Percentiles rank a stretch among this genome's conserved stretches.
Conservation (phyloP, 2,329 filamentous ascomycete genomes). For the Dendryphion nanum region DNA sequence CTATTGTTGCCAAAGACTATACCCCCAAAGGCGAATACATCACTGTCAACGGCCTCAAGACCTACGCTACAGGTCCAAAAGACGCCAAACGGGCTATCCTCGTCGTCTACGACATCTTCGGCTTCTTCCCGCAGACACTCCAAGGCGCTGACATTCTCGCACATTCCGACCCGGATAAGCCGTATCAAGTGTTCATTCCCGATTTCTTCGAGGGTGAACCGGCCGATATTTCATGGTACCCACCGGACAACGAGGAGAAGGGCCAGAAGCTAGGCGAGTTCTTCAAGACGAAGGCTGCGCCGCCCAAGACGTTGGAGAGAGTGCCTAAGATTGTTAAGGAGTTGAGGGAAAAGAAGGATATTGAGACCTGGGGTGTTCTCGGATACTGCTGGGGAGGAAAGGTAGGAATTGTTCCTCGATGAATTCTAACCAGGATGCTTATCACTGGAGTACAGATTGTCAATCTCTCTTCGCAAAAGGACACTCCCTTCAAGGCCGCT, state of each 20-base stretch:
- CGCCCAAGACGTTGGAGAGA: slow-evolving; percentile 56
- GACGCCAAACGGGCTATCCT: slow-evolving; percentile 58
- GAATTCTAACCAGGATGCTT: slow-evolving; percentile 1
- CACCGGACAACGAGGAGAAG: slow-evolving; percentile 60
- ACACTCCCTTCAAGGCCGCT: slow-evolving; percentile 57
- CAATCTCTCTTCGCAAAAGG: slow-evolving; percentile 51
- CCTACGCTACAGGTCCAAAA: slow-evolving; percentile 58
- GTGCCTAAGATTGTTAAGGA: slow-evolving; percentile 57
- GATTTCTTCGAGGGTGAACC: slow-evolving; percentile 85
- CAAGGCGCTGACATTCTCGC: slow-evolving; percentile 65
- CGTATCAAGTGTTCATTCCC: slow-evolving; percentile 86
- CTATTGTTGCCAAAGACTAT: slow-evolving; percentile 51
- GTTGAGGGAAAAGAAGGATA: slow-evolving; percentile 48
- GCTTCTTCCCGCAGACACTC: slow-evolving; percentile 62
- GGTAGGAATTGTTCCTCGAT: slow-evolving; percentile 13
- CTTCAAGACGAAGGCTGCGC: slow-evolving; percentile 57
- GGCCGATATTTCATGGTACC: slow-evolving; percentile 60
- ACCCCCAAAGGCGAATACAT: slow-evolving; percentile 59
- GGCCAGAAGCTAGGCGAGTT: slow-evolving; percentile 59
- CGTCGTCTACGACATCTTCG: slow-evolving; percentile 62
- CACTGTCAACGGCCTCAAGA: slow-evolving; percentile 61
- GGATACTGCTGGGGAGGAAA: slow-evolving; percentile 62
- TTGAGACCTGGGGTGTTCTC: slow-evolving; percentile 58
- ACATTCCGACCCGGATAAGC: slow-evolving; percentile 61
- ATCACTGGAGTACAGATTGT: slow-evolving; percentile 48